A percentile compares a stretch with the other conserved stretches of the same genome.
phyloP scores from a whole-genome alignment of 2,329 filamentous ascomycete species.

The Penicillium griseofulvum region DNA sequence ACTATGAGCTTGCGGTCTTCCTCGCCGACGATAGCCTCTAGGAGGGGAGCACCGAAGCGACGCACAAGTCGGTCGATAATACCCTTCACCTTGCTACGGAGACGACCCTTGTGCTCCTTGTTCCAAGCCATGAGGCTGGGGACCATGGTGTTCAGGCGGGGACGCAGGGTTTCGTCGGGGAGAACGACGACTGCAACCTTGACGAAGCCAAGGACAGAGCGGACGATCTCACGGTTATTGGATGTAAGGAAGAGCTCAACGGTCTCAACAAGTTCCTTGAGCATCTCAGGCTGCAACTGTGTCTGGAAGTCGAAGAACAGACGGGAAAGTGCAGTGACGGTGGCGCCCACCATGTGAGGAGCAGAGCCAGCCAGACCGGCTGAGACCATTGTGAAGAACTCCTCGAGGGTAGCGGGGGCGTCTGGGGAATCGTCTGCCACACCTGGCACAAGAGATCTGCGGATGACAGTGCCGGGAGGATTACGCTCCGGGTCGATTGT shows the following conservation, averaged over 20 bases:
- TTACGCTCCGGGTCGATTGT: conserved; percentile 64
- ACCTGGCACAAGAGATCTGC: conserved; percentile 81
- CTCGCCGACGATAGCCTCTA: conserved; percentile 80
- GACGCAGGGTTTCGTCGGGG: conserved; percentile 73
- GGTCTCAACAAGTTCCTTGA: conserved; percentile 84
- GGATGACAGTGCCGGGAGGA: conserved; percentile 66
- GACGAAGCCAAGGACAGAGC: conserved; percentile 90
- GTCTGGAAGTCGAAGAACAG: conserved; percentile 87
- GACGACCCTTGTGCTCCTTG: conserved; percentile 96
- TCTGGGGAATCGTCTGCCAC: conserved; percentile 79
- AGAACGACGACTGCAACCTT: conserved; percentile 91
- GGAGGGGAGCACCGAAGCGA: conserved; percentile 77
- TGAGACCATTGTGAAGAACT: conserved; percentile 98
- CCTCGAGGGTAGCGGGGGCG: conserved; percentile 79
- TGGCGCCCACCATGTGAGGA: conserved; percentile 95
- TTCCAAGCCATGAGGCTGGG: conserved; percentile 94
- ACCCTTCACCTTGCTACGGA: conserved; percentile 96
- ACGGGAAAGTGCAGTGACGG: conserved; percentile 92
- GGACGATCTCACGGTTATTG: conserved; percentile 95
- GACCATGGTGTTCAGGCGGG: conserved; percentile 72
- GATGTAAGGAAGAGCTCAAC: conserved; percentile 95
- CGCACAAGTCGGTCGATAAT: conserved; percentile 93
- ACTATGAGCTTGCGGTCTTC: conserved; percentile 83
- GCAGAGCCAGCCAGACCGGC: conserved; percentile 89
- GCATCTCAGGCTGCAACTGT: conserved; percentile 64